Evolutionary conservation across 345 rosid species (phyloP), one percentile per base, ranked within the genome.

Genomic region (Schrenkiella parvula): DNA sequence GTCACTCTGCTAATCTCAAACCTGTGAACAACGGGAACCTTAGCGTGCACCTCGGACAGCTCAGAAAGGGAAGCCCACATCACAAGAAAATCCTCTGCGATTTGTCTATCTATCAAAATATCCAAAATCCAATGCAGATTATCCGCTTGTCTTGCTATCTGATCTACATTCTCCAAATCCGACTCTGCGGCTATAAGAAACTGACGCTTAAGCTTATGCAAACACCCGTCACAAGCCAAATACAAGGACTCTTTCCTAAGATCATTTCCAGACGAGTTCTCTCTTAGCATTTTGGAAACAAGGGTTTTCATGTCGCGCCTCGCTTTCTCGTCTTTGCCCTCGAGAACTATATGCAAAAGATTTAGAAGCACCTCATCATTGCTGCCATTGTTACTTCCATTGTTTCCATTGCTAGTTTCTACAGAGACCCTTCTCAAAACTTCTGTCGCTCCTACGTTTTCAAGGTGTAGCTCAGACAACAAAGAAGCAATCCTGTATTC

Each of bases 221-320:
- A 80, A 82, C 98, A 95, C 22, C 85, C 84, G 23, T 89, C 88
- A 48, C 96, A 90, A 23, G 98, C 97, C 1, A 84, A 81, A 74
- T 95, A 95, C 61, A 95, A 72, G 0, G 98, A 91, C 79, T 90
- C 99, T 81, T 90, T 95, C 44, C 88, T 73, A 32, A 95, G 88
- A 81, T 89, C 93, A 51, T 81, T 86, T 13, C 89, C 95, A n/a
- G 95, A 95, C 1, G 98, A 83, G 78, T 85, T 95, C 85, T 95
- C 98, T 18, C 81, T 88, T 57, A 95, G 99, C 99, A 95, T 90
- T 82, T 92, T 95, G 2, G 89, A 85, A 9, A 95, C 91, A 51
- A 95, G 79, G 0, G 88, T 88, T 83, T 95, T 92, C 99, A 95
- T 95, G 56, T 95, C 93, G n/a, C 98, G 97, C 78, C 96, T 85